These are phyloP conservation scores for Baeospora myosura DNA, from an alignment of 1,284 basidiomycete species.

Conservation along the genomic window DNA sequence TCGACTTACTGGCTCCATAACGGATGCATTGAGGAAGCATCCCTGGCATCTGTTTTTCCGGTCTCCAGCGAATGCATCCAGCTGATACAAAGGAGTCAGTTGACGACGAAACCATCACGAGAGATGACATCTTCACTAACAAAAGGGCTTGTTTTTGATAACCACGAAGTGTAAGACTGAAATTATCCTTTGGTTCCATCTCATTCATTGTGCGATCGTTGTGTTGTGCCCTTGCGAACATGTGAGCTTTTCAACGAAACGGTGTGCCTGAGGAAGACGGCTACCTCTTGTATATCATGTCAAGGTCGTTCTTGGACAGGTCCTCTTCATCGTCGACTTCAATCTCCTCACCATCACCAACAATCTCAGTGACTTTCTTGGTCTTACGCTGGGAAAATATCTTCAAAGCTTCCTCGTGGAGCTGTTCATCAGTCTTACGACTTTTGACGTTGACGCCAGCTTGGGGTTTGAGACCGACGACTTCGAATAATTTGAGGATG, in stretches of 20 bases:
- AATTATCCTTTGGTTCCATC: slow-evolving; percentile 78
- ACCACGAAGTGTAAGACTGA: slow-evolving; percentile 72
- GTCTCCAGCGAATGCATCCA: slow-evolving; percentile 93
- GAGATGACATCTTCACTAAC: slow-evolving; percentile 23
- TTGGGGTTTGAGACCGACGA: slow-evolving; percentile 52
- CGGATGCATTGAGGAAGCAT: slow-evolving; percentile 79
- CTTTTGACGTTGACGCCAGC: slow-evolving; percentile 30
- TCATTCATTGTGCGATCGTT: slow-evolving; percentile 73
- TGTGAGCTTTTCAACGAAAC: not conserved
- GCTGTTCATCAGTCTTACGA: slow-evolving; percentile 27
- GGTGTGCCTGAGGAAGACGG: not conserved
- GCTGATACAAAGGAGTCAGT: slow-evolving; percentile 31
- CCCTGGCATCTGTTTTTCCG: slow-evolving; percentile 62
- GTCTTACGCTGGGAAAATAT: slow-evolving; percentile 26
- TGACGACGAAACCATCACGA: not conserved
- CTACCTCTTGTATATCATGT: slow-evolving; percentile 77
- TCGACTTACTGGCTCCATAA: slow-evolving; percentile 86
- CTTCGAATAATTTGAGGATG: slow-evolving; percentile 57
- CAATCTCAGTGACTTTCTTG: slow-evolving; percentile 42
- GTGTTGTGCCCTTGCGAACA: slow-evolving; percentile 65
- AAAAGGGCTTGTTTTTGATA: slow-evolving; percentile 93
- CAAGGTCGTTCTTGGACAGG: slow-evolving; percentile 69
- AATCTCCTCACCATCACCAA: slow-evolving; percentile 60
- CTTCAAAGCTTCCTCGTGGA: slow-evolving; percentile 36
- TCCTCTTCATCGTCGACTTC: slow-evolving; percentile 71